A percentile compares a stretch with the other conserved stretches of the same genome.
These are phyloP conservation scores for Gentiana straminea DNA, from an alignment of 257 asterid species.

Conservation along the genomic window DNA sequence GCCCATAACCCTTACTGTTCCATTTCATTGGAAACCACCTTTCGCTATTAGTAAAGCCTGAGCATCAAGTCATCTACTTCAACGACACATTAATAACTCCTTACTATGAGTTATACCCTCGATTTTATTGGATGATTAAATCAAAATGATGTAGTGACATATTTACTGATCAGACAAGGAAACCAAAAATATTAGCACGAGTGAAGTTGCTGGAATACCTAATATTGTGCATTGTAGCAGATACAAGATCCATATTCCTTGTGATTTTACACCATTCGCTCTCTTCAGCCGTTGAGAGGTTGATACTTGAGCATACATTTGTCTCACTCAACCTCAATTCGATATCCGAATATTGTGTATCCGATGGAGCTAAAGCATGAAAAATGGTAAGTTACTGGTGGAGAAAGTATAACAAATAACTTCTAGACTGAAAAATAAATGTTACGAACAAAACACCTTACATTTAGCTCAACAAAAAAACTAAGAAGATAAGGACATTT, in stretches of 20 bases:
- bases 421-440: not conserved
- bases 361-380: conserved; percentile 51
- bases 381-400: not conserved
- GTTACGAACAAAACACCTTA: not conserved
- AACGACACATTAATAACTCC: too few species aligned
- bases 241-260: conserved; percentile 57
- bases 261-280: conserved; percentile 81
- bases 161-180: not conserved
- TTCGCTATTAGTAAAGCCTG: too few species aligned
- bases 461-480: not conserved
- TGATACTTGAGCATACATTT: conserved; percentile 43
- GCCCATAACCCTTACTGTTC: too few species aligned
- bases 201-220: conserved; percentile 26
- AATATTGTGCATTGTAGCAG: conserved; percentile 56
- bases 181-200: too few species aligned
- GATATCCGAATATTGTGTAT: conserved; percentile 46
- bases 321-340: conserved; percentile 47
- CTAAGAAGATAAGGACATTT: not conserved
- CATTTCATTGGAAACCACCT: too few species aligned
- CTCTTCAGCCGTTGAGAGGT: conserved; percentile 32
- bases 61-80: too few species aligned
- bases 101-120: too few species aligned
- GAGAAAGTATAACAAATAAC: not conserved
- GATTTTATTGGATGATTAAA: not conserved
- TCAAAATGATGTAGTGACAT: not conserved